Evolutionary conservation across 2,329 filamentous ascomycete genomes (phyloP).

Genomic region (Zymoseptoria tritici): DNA sequence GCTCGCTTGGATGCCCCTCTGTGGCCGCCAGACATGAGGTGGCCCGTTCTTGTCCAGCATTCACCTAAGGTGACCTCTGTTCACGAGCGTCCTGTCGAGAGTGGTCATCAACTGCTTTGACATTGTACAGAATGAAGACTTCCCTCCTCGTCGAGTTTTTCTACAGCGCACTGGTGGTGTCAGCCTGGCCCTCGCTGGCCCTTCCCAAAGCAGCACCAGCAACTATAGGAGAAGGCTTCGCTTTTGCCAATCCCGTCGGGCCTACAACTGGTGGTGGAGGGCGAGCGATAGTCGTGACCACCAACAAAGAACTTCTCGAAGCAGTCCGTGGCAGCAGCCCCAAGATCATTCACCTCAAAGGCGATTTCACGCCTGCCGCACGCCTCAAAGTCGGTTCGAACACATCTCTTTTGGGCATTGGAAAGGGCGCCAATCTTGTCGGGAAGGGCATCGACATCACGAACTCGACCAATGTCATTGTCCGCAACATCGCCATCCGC

Average conservation of each 20-base stretch:
- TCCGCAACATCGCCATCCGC: slow-evolving; percentile 33
- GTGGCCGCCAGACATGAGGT: too few species aligned
- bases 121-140: neutral
- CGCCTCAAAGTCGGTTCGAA: slow-evolving; percentile 42
- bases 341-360: slow-evolving; percentile 40
- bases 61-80: neutral
- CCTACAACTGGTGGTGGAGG: slow-evolving; percentile 35
- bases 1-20: neutral
- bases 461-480: slow-evolving; percentile 34
- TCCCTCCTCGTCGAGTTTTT: neutral
- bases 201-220: neutral
- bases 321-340: slow-evolving; percentile 39
- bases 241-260: slow-evolving; percentile 19
- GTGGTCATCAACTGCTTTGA: neutral
- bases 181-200: neutral
- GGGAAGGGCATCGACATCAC: slow-evolving; percentile 33
- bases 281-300: slow-evolving; percentile 30
- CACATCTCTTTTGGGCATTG: slow-evolving; percentile 37
- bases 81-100: neutral
- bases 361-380: slow-evolving; percentile 35
- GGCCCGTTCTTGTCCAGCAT: too few species aligned
- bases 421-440: slow-evolving; percentile 31
- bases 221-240: slow-evolving; percentile 11
- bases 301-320: slow-evolving; percentile 34
- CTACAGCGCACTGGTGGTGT: neutral